These are phyloP conservation scores for Fusarium domesticum DNA, from an alignment of 2,329 filamentous ascomycete species.

Conservation along the genomic window DNA sequence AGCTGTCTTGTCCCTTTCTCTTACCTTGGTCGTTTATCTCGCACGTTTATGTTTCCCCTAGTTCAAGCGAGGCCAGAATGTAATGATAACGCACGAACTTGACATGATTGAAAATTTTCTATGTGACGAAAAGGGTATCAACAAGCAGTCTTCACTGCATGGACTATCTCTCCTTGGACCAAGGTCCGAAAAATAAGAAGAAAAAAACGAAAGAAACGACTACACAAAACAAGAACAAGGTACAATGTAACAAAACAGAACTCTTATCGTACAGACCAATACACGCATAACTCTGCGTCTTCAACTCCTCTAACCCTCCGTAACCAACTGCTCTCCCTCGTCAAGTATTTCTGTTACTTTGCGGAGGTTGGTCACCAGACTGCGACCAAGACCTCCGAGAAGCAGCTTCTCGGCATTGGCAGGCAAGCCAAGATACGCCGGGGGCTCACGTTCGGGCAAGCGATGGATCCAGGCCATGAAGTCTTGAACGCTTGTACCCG, in stretches of 20 bases:
- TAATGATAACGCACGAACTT: background rate
- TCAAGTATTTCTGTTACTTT: slow-evolving; percentile 86
- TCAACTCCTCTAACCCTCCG: slow-evolving; percentile 46
- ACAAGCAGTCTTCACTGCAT: slow-evolving; percentile 7
- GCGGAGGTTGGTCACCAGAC: slow-evolving; percentile 79
- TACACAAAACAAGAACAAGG: background rate
- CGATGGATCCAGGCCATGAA: slow-evolving; percentile 90
- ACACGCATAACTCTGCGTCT: background rate
- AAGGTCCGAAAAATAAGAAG: slow-evolving; percentile 7
- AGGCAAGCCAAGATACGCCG: slow-evolving; percentile 88
- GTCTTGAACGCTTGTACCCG: slow-evolving; percentile 76
- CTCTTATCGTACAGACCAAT: background rate
- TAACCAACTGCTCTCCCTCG: slow-evolving; percentile 88
- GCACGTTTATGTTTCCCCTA: no score
- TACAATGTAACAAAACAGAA: background rate
- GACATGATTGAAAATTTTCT: slow-evolving; percentile 7
- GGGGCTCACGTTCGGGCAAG: slow-evolving; percentile 91
- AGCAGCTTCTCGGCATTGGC: slow-evolving; percentile 96
- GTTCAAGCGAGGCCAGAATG: no score
- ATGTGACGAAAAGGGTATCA: slow-evolving; percentile 24
- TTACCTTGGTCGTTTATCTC: background rate
- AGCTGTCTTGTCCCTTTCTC: background rate
- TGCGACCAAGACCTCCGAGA: slow-evolving; percentile 80
- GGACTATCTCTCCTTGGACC: slow-evolving; percentile 2
- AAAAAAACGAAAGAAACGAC: background rate